These are phyloP conservation scores for Apiospora arundinis DNA, from an alignment of 2,329 filamentous ascomycete genomes.

Conservation along the genomic window DNA sequence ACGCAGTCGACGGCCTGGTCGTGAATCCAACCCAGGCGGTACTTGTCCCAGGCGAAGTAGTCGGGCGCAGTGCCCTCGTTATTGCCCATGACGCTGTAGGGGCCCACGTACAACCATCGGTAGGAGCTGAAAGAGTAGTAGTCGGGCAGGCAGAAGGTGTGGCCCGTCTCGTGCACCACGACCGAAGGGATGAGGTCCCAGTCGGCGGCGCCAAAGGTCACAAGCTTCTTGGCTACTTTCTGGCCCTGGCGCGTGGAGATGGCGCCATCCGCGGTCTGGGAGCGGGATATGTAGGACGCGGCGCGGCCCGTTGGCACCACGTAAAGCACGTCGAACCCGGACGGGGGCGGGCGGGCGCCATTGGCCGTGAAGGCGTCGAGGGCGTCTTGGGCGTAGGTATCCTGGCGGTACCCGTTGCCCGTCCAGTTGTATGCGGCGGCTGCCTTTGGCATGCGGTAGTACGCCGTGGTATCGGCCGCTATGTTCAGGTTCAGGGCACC, in stretches of 20 bases:
- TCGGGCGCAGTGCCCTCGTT: neutral
- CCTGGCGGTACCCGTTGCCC: constrained; percentile 31
- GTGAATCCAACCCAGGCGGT: neutral
- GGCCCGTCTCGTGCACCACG: constrained; percentile 15
- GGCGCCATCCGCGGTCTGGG: constrained; percentile 33
- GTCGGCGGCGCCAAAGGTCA: constrained; percentile 41
- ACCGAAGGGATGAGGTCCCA: constrained; percentile 26
- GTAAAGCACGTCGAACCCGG: constrained; percentile 34
- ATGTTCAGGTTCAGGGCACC: constrained; percentile 31
- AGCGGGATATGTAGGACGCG: constrained; percentile 36
- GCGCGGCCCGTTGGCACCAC: constrained; percentile 37
- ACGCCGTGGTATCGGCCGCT: constrained; percentile 33
- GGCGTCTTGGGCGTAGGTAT: constrained; percentile 39
- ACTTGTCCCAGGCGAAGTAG: constrained; percentile 8
- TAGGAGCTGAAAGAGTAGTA: neutral
- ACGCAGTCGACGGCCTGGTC: constrained; percentile 2
- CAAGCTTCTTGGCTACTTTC: constrained; percentile 19
- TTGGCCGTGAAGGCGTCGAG: constrained; percentile 28
- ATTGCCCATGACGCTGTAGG: neutral
- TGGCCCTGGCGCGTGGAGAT: constrained; percentile 32
- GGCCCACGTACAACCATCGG: no score
- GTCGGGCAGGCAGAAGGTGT: constrained; percentile 8
- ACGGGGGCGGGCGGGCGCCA: neutral
- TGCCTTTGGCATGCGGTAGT: constrained; percentile 35
- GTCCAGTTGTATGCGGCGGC: constrained; percentile 35